A percentile compares a stretch with the other conserved stretches of the same genome.
phyloP scores from a whole-genome alignment of 805 yeast species.

The Suhomyces vadensis region DNA sequence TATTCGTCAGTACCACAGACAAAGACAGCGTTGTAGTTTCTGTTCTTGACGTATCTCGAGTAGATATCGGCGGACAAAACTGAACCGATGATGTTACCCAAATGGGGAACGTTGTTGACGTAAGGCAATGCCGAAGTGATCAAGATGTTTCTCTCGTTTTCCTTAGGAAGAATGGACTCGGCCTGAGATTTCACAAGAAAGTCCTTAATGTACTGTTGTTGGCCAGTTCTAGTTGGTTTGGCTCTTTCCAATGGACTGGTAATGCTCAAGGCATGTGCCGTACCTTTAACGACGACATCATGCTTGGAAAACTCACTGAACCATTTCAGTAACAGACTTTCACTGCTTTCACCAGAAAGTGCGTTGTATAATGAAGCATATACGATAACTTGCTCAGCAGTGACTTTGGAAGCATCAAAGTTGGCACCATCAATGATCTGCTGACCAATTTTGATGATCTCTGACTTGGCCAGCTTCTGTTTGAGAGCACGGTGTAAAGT shows the following conservation, averaged over 20 bases:
- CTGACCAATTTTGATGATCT: not conserved
- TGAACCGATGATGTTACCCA: slow-evolving; percentile 95
- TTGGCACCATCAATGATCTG: not conserved
- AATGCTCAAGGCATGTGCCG: slow-evolving; percentile 46
- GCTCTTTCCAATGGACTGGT: slow-evolving; percentile 43
- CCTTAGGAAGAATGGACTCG: slow-evolving; percentile 54
- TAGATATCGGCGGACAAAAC: slow-evolving; percentile 93
- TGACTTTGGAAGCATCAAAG: slow-evolving; percentile 26
- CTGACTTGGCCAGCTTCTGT: slow-evolving; percentile 23
- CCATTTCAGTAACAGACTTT: slow-evolving; percentile 32
- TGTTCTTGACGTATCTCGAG: slow-evolving; percentile 83
- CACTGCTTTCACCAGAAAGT: slow-evolving; percentile 13
- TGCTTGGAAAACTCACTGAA: slow-evolving; percentile 38
- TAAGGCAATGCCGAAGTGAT: slow-evolving; percentile 97
- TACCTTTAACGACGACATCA: slow-evolving; percentile 45
- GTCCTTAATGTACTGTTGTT: slow-evolving; percentile 31
- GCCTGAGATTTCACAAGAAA: slow-evolving; percentile 31
- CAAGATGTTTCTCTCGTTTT: slow-evolving; percentile 74
- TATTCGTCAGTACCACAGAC: slow-evolving; percentile 98
- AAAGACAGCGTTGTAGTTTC: slow-evolving; percentile 83
- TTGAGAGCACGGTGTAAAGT: slow-evolving; percentile 43
- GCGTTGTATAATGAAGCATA: slow-evolving; percentile 59
- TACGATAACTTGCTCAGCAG: slow-evolving; percentile 57
- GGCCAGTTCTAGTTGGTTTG: slow-evolving; percentile 43
- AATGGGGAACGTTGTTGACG: slow-evolving; percentile 97